Evolutionary conservation across 225 moss, liverwort and hornwort genomes (phyloP).

Genomic region (Bryoerythrophyllum caledonicum): DNA sequence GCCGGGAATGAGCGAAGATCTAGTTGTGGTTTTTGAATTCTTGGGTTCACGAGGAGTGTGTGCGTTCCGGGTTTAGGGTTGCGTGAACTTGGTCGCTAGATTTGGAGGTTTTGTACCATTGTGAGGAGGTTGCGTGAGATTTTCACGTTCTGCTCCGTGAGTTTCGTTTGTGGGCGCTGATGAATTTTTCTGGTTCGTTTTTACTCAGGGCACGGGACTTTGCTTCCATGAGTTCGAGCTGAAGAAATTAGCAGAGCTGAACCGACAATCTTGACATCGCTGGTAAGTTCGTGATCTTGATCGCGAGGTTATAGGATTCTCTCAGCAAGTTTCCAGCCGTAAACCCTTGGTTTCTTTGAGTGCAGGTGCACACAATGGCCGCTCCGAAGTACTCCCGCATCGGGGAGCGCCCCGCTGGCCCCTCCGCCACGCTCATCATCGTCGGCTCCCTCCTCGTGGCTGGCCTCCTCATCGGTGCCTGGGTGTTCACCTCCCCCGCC

Average conservation of each 20-base stretch:
- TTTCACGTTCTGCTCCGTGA: too few relatives aligned
- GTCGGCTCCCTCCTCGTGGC: conserved; percentile 42
- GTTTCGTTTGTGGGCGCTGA: too few relatives aligned
- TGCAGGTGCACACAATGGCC: conserved; percentile 29
- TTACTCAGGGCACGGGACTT: neutral
- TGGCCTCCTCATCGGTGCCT: conserved; percentile 57
- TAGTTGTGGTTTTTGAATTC: neutral
- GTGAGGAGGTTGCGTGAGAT: neutral
- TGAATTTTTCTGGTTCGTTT: neutral
- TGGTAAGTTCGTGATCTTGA: neutral
- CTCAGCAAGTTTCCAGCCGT: neutral
- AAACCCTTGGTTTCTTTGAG: neutral
- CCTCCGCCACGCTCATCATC: conserved; percentile 43
- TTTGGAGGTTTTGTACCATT: neutral
- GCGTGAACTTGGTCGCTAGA: neutral
- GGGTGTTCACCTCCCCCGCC: conserved; percentile 59
- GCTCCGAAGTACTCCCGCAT: conserved; percentile 16
- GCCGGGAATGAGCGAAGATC: neutral
- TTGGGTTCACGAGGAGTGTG: too few relatives aligned
- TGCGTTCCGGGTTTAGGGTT: neutral
- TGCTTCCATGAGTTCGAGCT: neutral
- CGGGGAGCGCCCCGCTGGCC: conserved; percentile 45
- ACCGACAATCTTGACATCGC: neutral
- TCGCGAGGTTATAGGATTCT: neutral
- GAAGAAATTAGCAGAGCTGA: neutral